Evolutionary conservation across 768 basidiomycete species (phyloP), one percentile per base, ranked within the genome.

Genomic region (Lactifluus pinguis): DNA sequence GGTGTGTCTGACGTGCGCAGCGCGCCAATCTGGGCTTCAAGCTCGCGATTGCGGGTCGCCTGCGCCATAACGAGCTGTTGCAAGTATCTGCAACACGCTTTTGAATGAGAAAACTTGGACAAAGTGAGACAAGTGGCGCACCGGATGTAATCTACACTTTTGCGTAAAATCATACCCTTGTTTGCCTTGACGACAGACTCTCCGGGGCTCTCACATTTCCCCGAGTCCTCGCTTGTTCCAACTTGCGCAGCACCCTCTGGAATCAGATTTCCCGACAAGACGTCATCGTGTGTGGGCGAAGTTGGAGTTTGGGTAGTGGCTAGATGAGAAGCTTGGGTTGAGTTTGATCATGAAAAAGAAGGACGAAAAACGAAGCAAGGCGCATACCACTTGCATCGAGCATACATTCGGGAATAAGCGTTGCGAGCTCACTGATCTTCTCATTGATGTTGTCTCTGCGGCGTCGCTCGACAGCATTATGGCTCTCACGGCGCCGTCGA

Each of bases 391-490:
- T 76, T 53, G 79, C 75, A 63, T 92, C 90, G 44, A 93, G 76
- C 73, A 94, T 79, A 67, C 85, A 86, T 71, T 92, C 92, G 1
- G 93, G 93, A 62, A 97, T 87, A 49, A 97, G 77, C 21, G 87
- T 87, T 19, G 93, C 88, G 1, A 97, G 81, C 71, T 97, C 93
- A 42, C 82, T 81, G 66, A 97, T 97, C 73, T 92, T 91, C 75
- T 97, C 93, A 73, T 97, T 97, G 72, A 97, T 97, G 71, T 94
- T 95, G 69, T 97, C 93, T 51, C 93, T 72, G 61, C 93, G 69
- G 30, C 93, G 74, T 17, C 93, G 77, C 76, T 97, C 93, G 65
- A 97, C 93, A 2, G 92, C 92, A 67, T 97, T 97, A 70, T 97
- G 93, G 8, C 84, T 86, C 73, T 95, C 93, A 61, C 93, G 74